These are phyloP conservation scores for Pseudoneurospora amorphoporcata DNA, from an alignment of 495 filamentous ascomycete genomes.

Conservation along the genomic window DNA sequence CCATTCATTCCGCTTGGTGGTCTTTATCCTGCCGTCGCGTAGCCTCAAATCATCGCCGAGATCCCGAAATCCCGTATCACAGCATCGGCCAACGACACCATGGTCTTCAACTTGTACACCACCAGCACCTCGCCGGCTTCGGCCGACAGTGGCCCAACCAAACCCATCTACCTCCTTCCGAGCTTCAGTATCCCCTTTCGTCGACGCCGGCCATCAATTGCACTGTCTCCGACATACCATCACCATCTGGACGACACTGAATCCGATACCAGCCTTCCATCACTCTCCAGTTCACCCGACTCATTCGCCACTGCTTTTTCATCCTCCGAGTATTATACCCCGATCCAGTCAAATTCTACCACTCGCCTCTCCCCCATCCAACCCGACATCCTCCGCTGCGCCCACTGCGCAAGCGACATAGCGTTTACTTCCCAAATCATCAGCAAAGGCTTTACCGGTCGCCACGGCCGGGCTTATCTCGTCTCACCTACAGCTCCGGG, in stretches of 20 bases:
- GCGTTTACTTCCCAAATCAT: constrained; percentile 72
- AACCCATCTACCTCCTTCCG: constrained; percentile 41
- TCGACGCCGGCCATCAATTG: constrained; percentile 16
- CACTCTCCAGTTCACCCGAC: constrained; percentile 24
- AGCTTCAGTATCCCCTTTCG: constrained; percentile 35
- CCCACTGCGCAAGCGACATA: constrained; percentile 62
- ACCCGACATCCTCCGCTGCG: constrained; percentile 54
- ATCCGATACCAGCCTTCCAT: constrained; percentile 4
- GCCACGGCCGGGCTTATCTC: constrained; percentile 88
- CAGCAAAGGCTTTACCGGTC: constrained; percentile 84
- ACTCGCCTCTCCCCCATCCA: constrained; percentile 22
- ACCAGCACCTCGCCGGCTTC: constrained; percentile 1
- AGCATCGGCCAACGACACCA: constrained; percentile 2
- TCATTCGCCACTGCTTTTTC: constrained; percentile 16
- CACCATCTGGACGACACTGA: neutral
- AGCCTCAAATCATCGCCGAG: neutral
- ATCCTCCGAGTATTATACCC: neutral
- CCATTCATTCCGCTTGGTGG: neutral
- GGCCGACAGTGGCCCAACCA: constrained; percentile 28
- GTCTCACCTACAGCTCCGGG: constrained; percentile 42
- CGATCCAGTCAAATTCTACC: neutral
- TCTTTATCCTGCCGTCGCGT: neutral
- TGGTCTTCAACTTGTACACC: constrained; percentile 15
- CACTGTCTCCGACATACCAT: neutral
- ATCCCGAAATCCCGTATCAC: neutral